Evolutionary conservation across 1,284 basidiomycete species (phyloP).

Genomic region (Rhodotorula glutinis): DNA sequence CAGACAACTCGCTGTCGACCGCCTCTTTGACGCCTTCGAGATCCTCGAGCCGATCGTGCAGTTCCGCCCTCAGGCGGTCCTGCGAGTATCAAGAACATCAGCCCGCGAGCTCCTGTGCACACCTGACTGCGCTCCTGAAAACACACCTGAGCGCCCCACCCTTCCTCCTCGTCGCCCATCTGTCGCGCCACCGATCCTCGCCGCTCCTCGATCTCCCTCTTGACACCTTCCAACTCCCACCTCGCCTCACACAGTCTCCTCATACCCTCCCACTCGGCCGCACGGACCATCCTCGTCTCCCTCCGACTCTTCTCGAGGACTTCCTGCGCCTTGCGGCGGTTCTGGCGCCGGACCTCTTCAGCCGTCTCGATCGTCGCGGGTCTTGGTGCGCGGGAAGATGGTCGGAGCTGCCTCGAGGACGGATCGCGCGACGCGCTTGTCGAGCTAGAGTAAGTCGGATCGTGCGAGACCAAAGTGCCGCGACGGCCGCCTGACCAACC

Average conservation of each 20-base stretch:
- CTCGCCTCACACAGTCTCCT: slow-evolving; percentile 2
- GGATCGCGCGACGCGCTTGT: too few relatives aligned
- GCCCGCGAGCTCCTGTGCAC: too few relatives aligned
- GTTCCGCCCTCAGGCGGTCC: slow-evolving; percentile 21
- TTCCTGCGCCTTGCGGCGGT: not conserved
- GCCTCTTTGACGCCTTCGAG: slow-evolving; percentile 18
- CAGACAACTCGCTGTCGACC: slow-evolving; percentile 9
- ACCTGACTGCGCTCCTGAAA: not conserved
- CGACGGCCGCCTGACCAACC: not conserved
- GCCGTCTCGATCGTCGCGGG: slow-evolving; percentile 1
- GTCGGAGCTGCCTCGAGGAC: too few relatives aligned
- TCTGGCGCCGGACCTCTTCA: not conserved
- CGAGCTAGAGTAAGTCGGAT: too few relatives aligned
- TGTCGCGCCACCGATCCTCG: not conserved
- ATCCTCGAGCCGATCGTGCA: slow-evolving; percentile 26
- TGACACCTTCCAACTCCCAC: slow-evolving; percentile 2
- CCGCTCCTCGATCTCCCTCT: slow-evolving; percentile 6
- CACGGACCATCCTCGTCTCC: slow-evolving; percentile 35
- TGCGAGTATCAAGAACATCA: not conserved
- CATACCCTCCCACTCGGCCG: slow-evolving; percentile 1
- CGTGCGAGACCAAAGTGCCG: not conserved
- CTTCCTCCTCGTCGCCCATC: not conserved
- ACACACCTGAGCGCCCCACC: slow-evolving; percentile 1
- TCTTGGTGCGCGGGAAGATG: too few relatives aligned
- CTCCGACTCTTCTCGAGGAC: slow-evolving; percentile 29